A percentile compares a stretch with the other conserved stretches of the same genome.
Conservation (phyloP, 2,329 filamentous ascomycete genomes). For the Cercospora berteroae region DNA sequence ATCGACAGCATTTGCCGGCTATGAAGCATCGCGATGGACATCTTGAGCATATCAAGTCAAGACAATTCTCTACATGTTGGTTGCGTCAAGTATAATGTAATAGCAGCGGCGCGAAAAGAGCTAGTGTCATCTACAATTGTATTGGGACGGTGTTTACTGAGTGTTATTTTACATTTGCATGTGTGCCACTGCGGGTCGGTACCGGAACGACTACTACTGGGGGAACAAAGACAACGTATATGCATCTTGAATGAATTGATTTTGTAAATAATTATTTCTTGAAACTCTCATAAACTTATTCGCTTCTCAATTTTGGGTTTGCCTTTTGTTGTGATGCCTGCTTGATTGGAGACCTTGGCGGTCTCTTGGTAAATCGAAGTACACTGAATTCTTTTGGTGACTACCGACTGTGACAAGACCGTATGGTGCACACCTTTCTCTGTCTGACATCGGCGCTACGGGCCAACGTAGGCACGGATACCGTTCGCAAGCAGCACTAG, state of each 20-base stretch:
- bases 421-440: neutral
- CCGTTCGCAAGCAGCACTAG: neutral
- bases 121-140: neutral
- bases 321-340: neutral
- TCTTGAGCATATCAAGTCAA: too few species aligned
- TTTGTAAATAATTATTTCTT: constrained; percentile 19
- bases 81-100: neutral
- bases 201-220: neutral
- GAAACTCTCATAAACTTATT: constrained; percentile 6
- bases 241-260: constrained; percentile 8
- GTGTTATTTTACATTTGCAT: neutral
- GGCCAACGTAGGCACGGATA: neutral
- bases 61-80: neutral
- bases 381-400: neutral
- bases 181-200: neutral
- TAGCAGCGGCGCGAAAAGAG: neutral
- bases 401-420: neutral
- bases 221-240: constrained; percentile 16
- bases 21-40: neutral
- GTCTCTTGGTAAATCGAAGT: neutral
- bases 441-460: neutral
- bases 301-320: neutral
- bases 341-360: neutral
- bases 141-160: neutral
- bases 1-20: neutral